phyloP scores from a whole-genome alignment of 1,284 basidiomycete genomes.

The Vanrija pseudolonga region DNA sequence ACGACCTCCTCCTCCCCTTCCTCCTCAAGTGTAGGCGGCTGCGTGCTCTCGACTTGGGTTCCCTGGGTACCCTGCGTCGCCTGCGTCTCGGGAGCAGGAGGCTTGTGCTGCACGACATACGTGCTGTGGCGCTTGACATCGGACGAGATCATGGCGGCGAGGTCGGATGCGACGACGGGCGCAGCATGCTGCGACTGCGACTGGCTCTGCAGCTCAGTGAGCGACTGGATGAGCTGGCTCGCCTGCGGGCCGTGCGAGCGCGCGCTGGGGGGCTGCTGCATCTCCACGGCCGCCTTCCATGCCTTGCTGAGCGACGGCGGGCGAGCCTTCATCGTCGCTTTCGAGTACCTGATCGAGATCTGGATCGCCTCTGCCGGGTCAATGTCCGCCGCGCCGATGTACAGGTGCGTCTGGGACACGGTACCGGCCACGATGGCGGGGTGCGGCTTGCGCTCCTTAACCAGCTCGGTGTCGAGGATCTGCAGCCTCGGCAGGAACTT shows the following conservation, averaged over 20 bases:
- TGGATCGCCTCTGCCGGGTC: constrained; percentile 67
- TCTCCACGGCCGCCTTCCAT: constrained; percentile 50
- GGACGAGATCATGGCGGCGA: constrained; percentile 44
- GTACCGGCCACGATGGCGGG: constrained; percentile 65
- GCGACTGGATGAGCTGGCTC: constrained; percentile 5
- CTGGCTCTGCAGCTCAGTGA: constrained; percentile 14
- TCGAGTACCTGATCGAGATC: constrained; percentile 72
- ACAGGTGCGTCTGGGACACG: constrained; percentile 61
- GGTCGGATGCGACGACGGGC: constrained; percentile 16
- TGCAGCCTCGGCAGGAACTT: constrained; percentile 58
- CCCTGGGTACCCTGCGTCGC: neutral
- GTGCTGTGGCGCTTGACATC: constrained; percentile 42
- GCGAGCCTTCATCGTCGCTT: constrained; percentile 70
- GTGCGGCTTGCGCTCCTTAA: constrained; percentile 65
- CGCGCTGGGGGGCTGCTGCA: constrained; percentile 22
- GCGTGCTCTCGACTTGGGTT: neutral
- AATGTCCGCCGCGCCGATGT: constrained; percentile 68
- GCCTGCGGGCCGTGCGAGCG: constrained; percentile 1
- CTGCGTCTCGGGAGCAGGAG: neutral
- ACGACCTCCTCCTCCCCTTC: constrained; percentile 27
- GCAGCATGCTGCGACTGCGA: constrained; percentile 16
- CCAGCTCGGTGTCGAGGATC: constrained; percentile 66
- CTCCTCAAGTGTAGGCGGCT: constrained; percentile 18
- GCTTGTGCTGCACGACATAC: constrained; percentile 36
- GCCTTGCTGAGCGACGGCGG: constrained; percentile 82